A percentile compares a stretch with the other conserved stretches of the same genome.
Conservation (phyloP, 495 filamentous ascomycete species). For the Aspergillus heteromorphus region DNA sequence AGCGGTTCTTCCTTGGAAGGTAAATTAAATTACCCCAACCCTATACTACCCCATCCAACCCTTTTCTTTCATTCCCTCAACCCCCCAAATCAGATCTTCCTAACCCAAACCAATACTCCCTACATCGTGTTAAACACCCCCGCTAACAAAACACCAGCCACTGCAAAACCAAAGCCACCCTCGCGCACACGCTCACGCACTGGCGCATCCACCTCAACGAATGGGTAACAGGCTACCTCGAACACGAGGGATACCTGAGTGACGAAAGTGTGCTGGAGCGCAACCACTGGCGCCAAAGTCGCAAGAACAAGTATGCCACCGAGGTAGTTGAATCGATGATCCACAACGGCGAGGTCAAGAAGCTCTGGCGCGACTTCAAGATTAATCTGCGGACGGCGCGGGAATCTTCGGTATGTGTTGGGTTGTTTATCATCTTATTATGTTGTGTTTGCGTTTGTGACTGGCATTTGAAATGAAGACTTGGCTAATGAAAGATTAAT, state of each 20-base stretch:
- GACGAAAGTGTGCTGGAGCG: constrained; percentile 51
- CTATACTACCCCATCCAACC: too few species aligned
- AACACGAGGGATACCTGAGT: constrained; percentile 45
- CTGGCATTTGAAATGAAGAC: not conserved
- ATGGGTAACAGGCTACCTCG: constrained; percentile 60
- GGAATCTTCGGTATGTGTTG: constrained; percentile 37
- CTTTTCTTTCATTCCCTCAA: not conserved
- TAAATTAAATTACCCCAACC: too few species aligned
- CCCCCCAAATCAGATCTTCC: not conserved
- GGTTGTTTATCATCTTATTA: not conserved
- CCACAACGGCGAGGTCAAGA: constrained; percentile 46
- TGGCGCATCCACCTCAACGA: constrained; percentile 72
- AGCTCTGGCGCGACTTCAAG: constrained; percentile 56
- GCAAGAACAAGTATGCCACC: constrained; percentile 49
- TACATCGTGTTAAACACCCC: too few species aligned
- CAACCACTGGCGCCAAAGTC: constrained; percentile 47
- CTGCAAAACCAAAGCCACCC: constrained; percentile 63
- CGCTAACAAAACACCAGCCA: too few species aligned
- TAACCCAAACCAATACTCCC: not conserved
- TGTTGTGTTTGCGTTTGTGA: not conserved
- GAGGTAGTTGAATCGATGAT: constrained; percentile 55
- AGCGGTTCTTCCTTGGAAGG: constrained; percentile 41
- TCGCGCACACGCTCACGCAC: constrained; percentile 65
- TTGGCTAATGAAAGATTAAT: constrained; percentile 7
- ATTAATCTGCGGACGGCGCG: constrained; percentile 50